Evolutionary conservation across 2,329 filamentous ascomycete genomes (phyloP), one percentile per base, ranked within the genome.

Genomic region (Monilinia laxa): DNA sequence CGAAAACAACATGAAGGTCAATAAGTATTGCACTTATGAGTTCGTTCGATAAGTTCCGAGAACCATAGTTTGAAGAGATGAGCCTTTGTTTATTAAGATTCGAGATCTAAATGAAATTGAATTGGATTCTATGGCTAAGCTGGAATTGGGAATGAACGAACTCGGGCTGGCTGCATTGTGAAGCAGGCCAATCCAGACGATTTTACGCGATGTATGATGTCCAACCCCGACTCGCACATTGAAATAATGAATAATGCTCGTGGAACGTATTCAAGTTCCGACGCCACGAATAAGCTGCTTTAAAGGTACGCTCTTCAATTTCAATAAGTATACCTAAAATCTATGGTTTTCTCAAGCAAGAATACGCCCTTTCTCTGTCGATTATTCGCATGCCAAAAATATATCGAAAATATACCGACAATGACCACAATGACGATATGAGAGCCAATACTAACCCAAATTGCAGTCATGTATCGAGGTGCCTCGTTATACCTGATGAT

Each of bases 381-480:
- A 65, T 75, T 76, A 72, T 88, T 89, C 14, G 80, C 78, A 40
- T 76, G 71, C 70, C 80, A 82, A 71, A 88, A 88, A 69, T 84
- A 83, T 2, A 80, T 47, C 0, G 83, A 81, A 69, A 87, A 86
- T 5, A 79, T 67, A 0, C 72, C 79, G 18, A 88, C 81, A 38
- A 86, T 79, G 1, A 68, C 78, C 67, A 88, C 83, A 67, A 87
- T 85, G 65, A 87, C 70, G n/a, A 86, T 77, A 71, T 87, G 85
- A 3, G 83, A 86, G n/a, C 83, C 87, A 67, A 90, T 87, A 16
- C 84, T 87, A 18, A 89, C 81, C 86, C 87, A 90, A 18, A 90
- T 83, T 2, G 88, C 88, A 2, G 87, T 90, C 67, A 80, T 75
- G 75, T 90, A 90, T 66, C 80, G 77, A 9, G 88, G 88, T 2